Evolutionary conservation across 208 protist genomes (phyloP).

Genomic region (Vickermania ingenoplastis): DNA sequence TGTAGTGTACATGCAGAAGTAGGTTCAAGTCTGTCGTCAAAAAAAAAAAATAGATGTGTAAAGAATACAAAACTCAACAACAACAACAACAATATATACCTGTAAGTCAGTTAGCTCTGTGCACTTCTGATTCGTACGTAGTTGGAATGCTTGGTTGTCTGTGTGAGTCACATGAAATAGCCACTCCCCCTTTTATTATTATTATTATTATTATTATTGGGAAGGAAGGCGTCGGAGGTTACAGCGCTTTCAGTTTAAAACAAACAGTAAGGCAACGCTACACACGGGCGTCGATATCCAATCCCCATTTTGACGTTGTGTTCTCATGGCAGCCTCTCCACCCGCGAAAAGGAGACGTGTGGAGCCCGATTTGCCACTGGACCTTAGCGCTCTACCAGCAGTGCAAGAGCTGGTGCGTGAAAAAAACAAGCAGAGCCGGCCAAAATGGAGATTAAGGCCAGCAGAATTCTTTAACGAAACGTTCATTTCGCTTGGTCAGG

Average conservation of each 20-base stretch:
- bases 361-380: slow-evolving; percentile 29
- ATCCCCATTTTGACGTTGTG: no score
- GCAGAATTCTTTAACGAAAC: slow-evolving; percentile 64
- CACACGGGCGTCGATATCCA: no score
- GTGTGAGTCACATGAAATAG: no score
- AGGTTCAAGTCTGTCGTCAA: neutral
- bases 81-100: no score
- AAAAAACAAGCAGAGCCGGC: slow-evolving; percentile 52
- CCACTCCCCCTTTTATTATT: no score
- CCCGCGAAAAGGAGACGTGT: neutral
- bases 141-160: no score
- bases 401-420: slow-evolving; percentile 35
- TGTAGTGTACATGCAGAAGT: slow-evolving; percentile 22
- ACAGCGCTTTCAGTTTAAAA: no score
- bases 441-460: slow-evolving; percentile 26
- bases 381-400: slow-evolving; percentile 25
- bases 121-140: neutral
- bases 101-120: neutral
- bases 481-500: slow-evolving; percentile 28
- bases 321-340: neutral
- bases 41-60: neutral
- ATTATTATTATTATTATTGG: no score
- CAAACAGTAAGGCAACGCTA: no score
- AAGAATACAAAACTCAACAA: neutral
- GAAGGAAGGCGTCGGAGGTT: no score